phyloP scores from a whole-genome alignment of 441 rosid genomes.

The Jatropha multifida region DNA sequence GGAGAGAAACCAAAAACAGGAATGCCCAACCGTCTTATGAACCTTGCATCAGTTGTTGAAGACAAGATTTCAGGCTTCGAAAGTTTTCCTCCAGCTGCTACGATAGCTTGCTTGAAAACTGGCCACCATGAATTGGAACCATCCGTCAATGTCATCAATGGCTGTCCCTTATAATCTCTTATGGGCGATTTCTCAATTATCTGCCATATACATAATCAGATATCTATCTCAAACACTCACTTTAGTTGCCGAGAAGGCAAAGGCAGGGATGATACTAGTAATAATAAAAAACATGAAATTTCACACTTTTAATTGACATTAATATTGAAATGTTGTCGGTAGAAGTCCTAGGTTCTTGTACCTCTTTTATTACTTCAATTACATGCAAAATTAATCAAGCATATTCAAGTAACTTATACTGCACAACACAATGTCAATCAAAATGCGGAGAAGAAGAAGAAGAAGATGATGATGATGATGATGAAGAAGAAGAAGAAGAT shows the following conservation, averaged over 20 bases:
- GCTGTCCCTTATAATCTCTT: constrained; percentile 58
- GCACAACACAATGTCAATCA: neutral
- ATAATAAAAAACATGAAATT: neutral
- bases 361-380: neutral
- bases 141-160: constrained; percentile 61
- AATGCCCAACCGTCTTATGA: constrained; percentile 57
- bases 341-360: neutral
- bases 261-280: neutral
- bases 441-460: neutral
- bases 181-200: constrained; percentile 53
- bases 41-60: constrained; percentile 87
- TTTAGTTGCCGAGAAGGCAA: constrained; percentile 10
- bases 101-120: constrained; percentile 67
- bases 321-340: neutral
- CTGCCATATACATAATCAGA: constrained; percentile 35
- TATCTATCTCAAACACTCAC: neutral
- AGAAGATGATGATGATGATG: neutral
- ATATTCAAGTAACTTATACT: neutral
- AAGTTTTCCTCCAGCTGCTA: constrained; percentile 74
- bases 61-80: constrained; percentile 81
- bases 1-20: constrained; percentile 87
- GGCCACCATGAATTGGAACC: constrained; percentile 90
- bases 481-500: too few species aligned
- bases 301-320: neutral
- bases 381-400: neutral